Evolutionary conservation across 2,329 filamentous ascomycete genomes (phyloP).

Genomic region (Pochonia chlamydosporia): DNA sequence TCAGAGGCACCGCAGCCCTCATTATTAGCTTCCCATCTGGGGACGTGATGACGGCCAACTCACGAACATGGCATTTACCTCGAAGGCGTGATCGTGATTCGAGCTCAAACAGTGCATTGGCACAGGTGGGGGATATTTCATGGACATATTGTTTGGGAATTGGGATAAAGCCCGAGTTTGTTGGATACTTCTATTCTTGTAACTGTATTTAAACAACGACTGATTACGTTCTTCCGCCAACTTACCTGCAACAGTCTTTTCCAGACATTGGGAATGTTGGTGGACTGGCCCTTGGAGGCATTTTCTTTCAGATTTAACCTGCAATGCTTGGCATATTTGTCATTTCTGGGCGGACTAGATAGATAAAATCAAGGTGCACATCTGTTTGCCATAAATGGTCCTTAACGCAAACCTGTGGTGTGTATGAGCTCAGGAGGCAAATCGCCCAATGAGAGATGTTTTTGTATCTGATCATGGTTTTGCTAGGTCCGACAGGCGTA

Average conservation of each 20-base stretch:
- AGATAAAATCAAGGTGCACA: not conserved
- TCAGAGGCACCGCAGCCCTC: slow-evolving; percentile 25
- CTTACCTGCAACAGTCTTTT: not conserved
- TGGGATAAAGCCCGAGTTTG: not conserved
- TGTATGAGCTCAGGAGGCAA: too few relatives aligned
- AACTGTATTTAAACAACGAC: not conserved
- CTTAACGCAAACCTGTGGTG: too few relatives aligned
- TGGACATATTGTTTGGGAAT: not conserved
- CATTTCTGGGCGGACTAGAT: not conserved
- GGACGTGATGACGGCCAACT: not conserved
- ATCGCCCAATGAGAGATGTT: too few relatives aligned
- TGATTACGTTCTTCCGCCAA: not conserved
- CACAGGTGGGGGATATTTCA: not conserved
- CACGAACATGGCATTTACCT: not conserved
- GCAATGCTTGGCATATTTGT: not conserved
- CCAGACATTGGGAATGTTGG: not conserved
- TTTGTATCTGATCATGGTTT: too few relatives aligned
- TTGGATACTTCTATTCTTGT: not conserved
- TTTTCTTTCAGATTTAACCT: not conserved
- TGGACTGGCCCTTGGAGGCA: not conserved
- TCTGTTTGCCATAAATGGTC: too few relatives aligned
- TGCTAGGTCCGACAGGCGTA: too few relatives aligned
- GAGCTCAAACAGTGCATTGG: not conserved
- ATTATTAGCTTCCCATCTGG: slow-evolving; percentile 13
- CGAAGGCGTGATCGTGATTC: too few relatives aligned